These are phyloP conservation scores for Penicillium canariense DNA, from an alignment of 495 filamentous ascomycete genomes.

Conservation along the genomic window DNA sequence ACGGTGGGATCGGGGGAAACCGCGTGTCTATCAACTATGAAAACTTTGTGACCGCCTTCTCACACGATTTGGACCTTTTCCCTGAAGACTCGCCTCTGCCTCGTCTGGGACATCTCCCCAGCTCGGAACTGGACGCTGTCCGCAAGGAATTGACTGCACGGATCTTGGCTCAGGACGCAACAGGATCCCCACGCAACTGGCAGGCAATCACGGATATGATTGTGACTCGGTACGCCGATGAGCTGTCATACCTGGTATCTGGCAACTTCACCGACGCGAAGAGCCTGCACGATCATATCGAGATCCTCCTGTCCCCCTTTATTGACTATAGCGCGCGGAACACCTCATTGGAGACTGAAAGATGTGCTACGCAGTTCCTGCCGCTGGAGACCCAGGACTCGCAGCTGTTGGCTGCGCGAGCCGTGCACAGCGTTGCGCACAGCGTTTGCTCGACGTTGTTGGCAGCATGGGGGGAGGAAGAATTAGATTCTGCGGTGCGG, in stretches of 20 bases:
- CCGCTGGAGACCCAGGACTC: slow-evolving; percentile 10
- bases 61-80: slow-evolving; percentile 55
- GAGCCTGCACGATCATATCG: slow-evolving; percentile 44
- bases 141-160: slow-evolving; percentile 40
- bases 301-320: slow-evolving; percentile 46
- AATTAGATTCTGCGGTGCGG: slow-evolving; percentile 22
- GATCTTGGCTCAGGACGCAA: slow-evolving; percentile 27
- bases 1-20: slow-evolving; percentile 54
- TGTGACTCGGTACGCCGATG: slow-evolving; percentile 53
- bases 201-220: slow-evolving; percentile 62
- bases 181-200: slow-evolving; percentile 48
- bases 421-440: slow-evolving; percentile 45
- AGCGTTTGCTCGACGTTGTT: slow-evolving; percentile 53
- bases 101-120: slow-evolving; percentile 39
- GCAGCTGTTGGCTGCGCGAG: slow-evolving; percentile 31
- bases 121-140: slow-evolving; percentile 38
- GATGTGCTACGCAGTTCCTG: slow-evolving; percentile 52
- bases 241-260: slow-evolving; percentile 49
- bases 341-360: slow-evolving; percentile 32
- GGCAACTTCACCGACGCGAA: slow-evolving; percentile 30
- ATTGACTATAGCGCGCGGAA: slow-evolving; percentile 47
- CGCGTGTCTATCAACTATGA: slow-evolving; percentile 59
- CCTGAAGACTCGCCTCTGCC: slow-evolving; percentile 36
- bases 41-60: slow-evolving; percentile 57
- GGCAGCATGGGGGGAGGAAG: slow-evolving; percentile 30